phyloP scores from a whole-genome alignment of 768 basidiomycete genomes.

The Pholiota molesta region DNA sequence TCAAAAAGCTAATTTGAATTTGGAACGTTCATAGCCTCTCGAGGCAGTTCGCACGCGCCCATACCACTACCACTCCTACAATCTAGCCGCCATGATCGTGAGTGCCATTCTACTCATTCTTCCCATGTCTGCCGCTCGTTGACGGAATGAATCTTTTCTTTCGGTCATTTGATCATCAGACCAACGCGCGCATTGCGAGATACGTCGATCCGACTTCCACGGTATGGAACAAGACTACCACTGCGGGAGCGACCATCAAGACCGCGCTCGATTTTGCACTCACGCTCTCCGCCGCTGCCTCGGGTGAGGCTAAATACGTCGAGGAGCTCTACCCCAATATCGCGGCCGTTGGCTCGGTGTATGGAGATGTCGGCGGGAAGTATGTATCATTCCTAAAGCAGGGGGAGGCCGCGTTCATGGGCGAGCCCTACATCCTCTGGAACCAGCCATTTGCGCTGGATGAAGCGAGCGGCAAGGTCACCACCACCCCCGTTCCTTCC shows the following conservation, averaged over 20 bases:
- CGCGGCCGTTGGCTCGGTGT: slow-evolving; percentile 56
- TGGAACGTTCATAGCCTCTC: slow-evolving; percentile 42
- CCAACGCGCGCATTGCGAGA: slow-evolving; percentile 55
- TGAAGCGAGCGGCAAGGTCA: slow-evolving; percentile 13
- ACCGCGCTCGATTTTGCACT: slow-evolving; percentile 62
- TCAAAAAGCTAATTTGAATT: not conserved
- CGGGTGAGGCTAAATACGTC: slow-evolving; percentile 38
- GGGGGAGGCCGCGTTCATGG: slow-evolving; percentile 39
- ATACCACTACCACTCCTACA: slow-evolving; percentile 70
- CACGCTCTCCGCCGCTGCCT: slow-evolving; percentile 38
- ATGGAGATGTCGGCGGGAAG: slow-evolving; percentile 64
- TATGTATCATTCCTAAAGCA: slow-evolving; percentile 51
- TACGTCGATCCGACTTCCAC: slow-evolving; percentile 44
- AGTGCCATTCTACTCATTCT: slow-evolving; percentile 19
- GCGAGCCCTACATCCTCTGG: slow-evolving; percentile 55
- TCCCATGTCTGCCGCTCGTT: not conserved
- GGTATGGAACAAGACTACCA: slow-evolving; percentile 54
- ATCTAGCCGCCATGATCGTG: slow-evolving; percentile 70
- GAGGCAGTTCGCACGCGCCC: slow-evolving; percentile 64
- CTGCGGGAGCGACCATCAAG: slow-evolving; percentile 56
- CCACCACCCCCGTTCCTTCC: not conserved
- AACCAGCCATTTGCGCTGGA: slow-evolving; percentile 48
- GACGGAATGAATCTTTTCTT: not conserved
- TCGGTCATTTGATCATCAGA: slow-evolving; percentile 34
- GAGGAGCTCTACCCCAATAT: slow-evolving; percentile 59